Conservation (phyloP, 495 filamentous ascomycete genomes). For the Extremus antarcticus region DNA sequence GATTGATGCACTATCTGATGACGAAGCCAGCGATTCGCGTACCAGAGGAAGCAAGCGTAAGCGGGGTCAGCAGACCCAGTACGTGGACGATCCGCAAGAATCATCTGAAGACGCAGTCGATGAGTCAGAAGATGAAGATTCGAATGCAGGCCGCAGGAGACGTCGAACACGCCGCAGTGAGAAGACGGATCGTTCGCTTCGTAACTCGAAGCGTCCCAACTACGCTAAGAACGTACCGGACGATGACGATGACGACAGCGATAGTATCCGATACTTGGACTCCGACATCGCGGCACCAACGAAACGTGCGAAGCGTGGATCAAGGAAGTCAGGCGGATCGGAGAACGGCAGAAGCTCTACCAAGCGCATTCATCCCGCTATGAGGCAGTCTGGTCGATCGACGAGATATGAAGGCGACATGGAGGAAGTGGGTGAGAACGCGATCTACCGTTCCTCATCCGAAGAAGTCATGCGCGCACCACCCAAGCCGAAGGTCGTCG, state of each 20-base stretch:
- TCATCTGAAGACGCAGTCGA: neutral
- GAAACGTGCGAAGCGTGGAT: neutral
- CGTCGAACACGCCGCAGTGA: conserved; percentile 1
- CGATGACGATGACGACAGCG: conserved; percentile 4
- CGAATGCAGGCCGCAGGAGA: neutral
- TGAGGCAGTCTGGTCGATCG: conserved; percentile 28
- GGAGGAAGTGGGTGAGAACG: conserved; percentile 55
- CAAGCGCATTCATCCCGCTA: conserved; percentile 14
- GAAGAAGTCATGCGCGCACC: conserved; percentile 2
- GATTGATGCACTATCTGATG: conserved; percentile 20
- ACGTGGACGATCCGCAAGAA: conserved; percentile 9
- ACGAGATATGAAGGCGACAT: conserved; percentile 40
- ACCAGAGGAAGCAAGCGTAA: neutral
- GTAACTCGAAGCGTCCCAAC: neutral
- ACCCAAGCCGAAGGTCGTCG: conserved; percentile 42
- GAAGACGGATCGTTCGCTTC: neutral
- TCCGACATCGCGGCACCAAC: conserved; percentile 9
- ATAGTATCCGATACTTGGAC: conserved; percentile 4
- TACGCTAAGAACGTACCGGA: neutral
- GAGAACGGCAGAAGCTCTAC: conserved; percentile 1
- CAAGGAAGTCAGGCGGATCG: neutral
- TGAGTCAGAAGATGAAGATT: neutral
- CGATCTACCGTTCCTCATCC: conserved; percentile 43
- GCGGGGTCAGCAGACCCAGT: conserved; percentile 2
- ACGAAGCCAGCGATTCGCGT: conserved; percentile 7